Evolutionary conservation across 2,329 filamentous ascomycete genomes (phyloP), one percentile per base, ranked within the genome.

Genomic region (Nemania sp.): DNA sequence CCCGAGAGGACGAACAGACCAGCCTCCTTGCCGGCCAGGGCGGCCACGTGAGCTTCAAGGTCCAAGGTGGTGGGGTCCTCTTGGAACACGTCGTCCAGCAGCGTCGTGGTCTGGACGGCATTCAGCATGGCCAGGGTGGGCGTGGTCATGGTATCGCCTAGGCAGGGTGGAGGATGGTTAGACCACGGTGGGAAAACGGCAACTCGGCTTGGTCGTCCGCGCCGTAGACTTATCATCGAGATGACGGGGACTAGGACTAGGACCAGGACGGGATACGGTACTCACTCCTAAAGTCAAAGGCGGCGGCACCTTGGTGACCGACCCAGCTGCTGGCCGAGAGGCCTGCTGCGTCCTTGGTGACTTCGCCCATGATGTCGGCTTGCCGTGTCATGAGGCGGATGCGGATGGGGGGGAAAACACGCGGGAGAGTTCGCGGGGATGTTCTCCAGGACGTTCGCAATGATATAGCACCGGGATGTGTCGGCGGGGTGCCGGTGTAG

Each of bases 31-130:
- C 82, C 82, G 2, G 88, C 85, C 2, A 91, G 80, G 6, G 80
- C 72, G 17, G 89, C 87, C 45, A 92, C 79, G 71, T 87, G 85
- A 45, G 80, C 72, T 73, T 93, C 88, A 49, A 93, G 83, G 34
- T 80, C 77, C 57, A 81, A 84, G 10, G 90, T 93, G 0, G 87
- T 89, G 0, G 84, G 80, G 70, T 92, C 90, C 75, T 91, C 89
- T 67, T 80, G 77, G 71, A 88, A 89, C 60, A 92, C 89, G 73
- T 93, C 90, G 75, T 93, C 90, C n/a, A 88, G 81, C 34, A 93
- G 82, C 1, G 88, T 89, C 18, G 86, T 86, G 56, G 84, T 80
- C 61, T 83, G 78, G 67, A 93, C 91, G 11, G 90, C 88, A 39
- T 80, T 75, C 37, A 93, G 83, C 90, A 93, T 93, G 21, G 86